These are phyloP conservation scores for Boletus rufocinnamomeus DNA, from an alignment of 768 basidiomycete genomes.

Conservation along the genomic window DNA sequence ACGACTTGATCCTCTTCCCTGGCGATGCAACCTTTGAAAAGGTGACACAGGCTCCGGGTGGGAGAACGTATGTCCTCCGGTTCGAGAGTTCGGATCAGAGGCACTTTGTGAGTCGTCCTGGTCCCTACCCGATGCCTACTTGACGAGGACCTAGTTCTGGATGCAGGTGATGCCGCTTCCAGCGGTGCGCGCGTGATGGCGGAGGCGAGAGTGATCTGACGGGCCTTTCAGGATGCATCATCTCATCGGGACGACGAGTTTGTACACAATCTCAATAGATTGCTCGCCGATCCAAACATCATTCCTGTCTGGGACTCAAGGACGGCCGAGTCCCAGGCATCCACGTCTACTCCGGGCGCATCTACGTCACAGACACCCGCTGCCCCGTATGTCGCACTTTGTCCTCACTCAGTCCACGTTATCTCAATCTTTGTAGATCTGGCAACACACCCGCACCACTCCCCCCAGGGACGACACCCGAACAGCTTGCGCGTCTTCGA, in stretches of 20 bases:
- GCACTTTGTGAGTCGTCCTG: constrained; percentile 73
- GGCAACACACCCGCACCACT: constrained; percentile 8
- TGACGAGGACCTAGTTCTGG: constrained; percentile 63
- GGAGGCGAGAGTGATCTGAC: constrained; percentile 3
- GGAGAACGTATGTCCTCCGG: constrained; percentile 84
- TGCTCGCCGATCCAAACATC: constrained; percentile 67
- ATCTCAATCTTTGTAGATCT: constrained; percentile 9
- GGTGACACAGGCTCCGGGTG: constrained; percentile 63
- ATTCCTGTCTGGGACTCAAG: constrained; percentile 57
- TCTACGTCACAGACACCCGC: constrained; percentile 39
- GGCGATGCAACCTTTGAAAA: constrained; percentile 81
- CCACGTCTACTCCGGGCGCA: constrained; percentile 43
- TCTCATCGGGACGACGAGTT: constrained; percentile 71
- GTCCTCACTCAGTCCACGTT: not conserved
- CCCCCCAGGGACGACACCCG: constrained; percentile 44
- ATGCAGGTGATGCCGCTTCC: constrained; percentile 60
- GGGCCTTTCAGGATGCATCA: constrained; percentile 57
- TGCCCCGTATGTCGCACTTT: constrained; percentile 19
- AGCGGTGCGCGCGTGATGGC: not conserved
- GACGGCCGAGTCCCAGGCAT: constrained; percentile 43
- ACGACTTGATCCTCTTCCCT: constrained; percentile 88
- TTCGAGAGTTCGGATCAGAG: constrained; percentile 88
- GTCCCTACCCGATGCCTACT: not conserved
- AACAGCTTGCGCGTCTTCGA: constrained; percentile 65
- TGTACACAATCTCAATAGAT: constrained; percentile 66